These are phyloP conservation scores for Choanephora cucurbitarum DNA, from an alignment of 371 early-diverging fungal species.

Conservation along the genomic window DNA sequence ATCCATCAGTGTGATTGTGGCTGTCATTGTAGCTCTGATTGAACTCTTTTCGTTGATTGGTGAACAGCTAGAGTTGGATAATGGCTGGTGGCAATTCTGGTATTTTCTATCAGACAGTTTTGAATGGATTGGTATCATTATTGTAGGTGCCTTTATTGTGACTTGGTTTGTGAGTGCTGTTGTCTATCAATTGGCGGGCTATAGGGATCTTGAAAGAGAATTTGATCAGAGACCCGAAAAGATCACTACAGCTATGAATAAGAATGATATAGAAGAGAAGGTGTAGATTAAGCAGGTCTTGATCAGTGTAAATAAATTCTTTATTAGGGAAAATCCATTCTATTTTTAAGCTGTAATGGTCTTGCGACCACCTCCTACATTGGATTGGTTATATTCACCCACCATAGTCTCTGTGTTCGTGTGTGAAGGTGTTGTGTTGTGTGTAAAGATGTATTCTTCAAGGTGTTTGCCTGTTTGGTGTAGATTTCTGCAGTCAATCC, in stretches of 20 bases:
- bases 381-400: slow-evolving; percentile 8
- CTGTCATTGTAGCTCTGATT: slow-evolving; percentile 57
- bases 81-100: slow-evolving; percentile 64
- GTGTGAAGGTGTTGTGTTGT: slow-evolving; percentile 1
- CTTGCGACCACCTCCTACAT: slow-evolving; percentile 5
- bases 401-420: slow-evolving; percentile 4
- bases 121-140: slow-evolving; percentile 57
- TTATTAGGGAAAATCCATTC: no score
- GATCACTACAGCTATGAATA: not conserved
- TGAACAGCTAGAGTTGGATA: slow-evolving; percentile 45
- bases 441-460: slow-evolving; percentile 16
- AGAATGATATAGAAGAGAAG: slow-evolving; percentile 19
- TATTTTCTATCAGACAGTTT: slow-evolving; percentile 50
- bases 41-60: slow-evolving; percentile 56
- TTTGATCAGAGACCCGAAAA: slow-evolving; percentile 30
- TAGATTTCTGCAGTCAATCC: slow-evolving; percentile 8
- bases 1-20: slow-evolving; percentile 58
- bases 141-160: slow-evolving; percentile 52
- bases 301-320: not conserved
- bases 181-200: slow-evolving; percentile 44
- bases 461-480: slow-evolving; percentile 14
- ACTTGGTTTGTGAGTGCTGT: slow-evolving; percentile 52
- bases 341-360: slow-evolving; percentile 10
- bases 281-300: not conserved
- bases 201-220: slow-evolving; percentile 44